phyloP scores from a whole-genome alignment of 805 yeast genomes.

The Ogataea pini region DNA sequence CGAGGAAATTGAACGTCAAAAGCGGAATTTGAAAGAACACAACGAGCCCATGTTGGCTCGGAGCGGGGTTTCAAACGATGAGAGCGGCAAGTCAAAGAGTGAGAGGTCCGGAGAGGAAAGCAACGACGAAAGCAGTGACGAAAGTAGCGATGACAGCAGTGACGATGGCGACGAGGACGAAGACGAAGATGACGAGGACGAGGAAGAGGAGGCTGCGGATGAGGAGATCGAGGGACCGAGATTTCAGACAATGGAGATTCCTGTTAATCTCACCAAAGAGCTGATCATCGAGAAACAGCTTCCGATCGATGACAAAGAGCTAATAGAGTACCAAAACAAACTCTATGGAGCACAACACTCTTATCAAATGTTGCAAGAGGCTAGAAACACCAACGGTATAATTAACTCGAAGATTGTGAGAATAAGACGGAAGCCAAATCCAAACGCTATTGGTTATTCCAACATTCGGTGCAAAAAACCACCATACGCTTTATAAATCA shows the following conservation, averaged over 20 bases:
- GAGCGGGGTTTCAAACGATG: neutral
- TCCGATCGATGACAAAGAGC: conserved; percentile 37
- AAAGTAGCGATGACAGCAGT: conserved; percentile 11
- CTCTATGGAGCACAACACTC: conserved; percentile 29
- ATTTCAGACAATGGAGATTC: conserved; percentile 21
- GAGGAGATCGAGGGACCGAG: conserved; percentile 19
- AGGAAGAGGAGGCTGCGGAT: conserved; percentile 12
- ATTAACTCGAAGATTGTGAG: conserved; percentile 41
- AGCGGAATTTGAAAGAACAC: conserved; percentile 11
- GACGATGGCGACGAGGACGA: conserved; percentile 12
- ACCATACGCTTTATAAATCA: conserved; percentile 35
- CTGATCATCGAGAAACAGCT: conserved; percentile 33
- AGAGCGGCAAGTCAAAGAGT: conserved; percentile 8
- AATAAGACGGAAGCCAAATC: conserved; percentile 47
- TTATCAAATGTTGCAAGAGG: conserved; percentile 29
- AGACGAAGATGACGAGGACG: conserved; percentile 8
- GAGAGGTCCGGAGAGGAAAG: conserved; percentile 3
- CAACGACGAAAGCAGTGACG: conserved; percentile 15
- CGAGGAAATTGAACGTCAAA: conserved; percentile 17
- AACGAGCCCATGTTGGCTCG: conserved; percentile 3
- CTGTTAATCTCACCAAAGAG: conserved; percentile 26
- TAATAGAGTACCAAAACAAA: conserved; percentile 37
- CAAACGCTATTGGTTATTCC: conserved; percentile 47
- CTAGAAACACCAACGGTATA: conserved; percentile 30
- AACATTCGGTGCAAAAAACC: conserved; percentile 48